A percentile compares a stretch with the other conserved stretches of the same genome.
These are phyloP conservation scores for Yamadazyma atlantica DNA, from an alignment of 1,139 yeast species.

Conservation along the genomic window DNA sequence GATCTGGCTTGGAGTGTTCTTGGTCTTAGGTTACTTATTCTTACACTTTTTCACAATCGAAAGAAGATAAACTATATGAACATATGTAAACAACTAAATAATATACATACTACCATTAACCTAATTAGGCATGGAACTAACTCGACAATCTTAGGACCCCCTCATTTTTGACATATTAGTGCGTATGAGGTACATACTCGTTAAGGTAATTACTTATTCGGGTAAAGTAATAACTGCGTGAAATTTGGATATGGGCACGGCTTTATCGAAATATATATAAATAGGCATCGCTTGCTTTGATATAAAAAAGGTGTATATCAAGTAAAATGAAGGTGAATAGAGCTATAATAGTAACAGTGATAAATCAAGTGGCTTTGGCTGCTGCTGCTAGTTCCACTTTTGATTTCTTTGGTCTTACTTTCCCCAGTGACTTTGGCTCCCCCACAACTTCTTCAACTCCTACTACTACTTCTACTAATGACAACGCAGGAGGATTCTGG, in stretches of 20 bases:
- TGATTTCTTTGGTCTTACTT: not conserved
- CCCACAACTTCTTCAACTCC: no score
- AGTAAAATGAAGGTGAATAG: not conserved
- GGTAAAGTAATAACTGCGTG: slow-evolving; percentile 8
- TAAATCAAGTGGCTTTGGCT: not conserved
- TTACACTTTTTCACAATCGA: slow-evolving; percentile 75
- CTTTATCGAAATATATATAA: no score
- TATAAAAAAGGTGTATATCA: no score
- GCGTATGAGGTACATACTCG: not conserved
- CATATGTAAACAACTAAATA: no score
- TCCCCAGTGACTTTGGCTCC: not conserved
- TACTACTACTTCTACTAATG: slow-evolving; percentile 1
- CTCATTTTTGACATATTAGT: not conserved
- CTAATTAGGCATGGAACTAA: no score
- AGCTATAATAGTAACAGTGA: not conserved
- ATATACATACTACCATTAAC: no score
- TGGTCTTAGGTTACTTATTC: slow-evolving; percentile 70
- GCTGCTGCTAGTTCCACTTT: not conserved
- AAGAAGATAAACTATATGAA: no score
- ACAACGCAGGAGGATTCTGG: slow-evolving; percentile 8
- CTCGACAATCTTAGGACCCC: no score
- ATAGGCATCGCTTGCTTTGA: no score
- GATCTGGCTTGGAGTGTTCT: slow-evolving; percentile 50
- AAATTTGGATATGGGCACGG: no score
- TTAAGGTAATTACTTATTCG: not conserved